Evolutionary conservation across 2,329 filamentous ascomycete genomes (phyloP).

Genomic region (Colletotrichum sp.): DNA sequence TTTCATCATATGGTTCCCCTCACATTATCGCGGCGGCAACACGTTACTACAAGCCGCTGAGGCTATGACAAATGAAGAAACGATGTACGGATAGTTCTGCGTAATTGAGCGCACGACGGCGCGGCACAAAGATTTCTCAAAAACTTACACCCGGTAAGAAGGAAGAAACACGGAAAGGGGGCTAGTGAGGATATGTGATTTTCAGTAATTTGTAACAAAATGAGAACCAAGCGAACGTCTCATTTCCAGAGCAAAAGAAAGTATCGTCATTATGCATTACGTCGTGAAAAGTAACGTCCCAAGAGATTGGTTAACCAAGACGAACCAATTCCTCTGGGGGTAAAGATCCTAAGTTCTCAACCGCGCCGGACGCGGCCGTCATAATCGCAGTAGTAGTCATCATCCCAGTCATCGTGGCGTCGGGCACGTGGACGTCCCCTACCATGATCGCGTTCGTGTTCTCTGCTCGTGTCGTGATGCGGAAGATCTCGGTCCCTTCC

Average conservation of each 20-base stretch:
- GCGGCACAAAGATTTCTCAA: neutral
- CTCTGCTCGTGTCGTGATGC: constrained; percentile 26
- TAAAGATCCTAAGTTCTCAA: constrained; percentile 10
- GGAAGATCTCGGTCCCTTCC: constrained; percentile 31
- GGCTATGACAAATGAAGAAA: neutral
- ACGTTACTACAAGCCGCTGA: neutral
- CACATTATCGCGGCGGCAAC: neutral
- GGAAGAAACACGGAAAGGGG: neutral
- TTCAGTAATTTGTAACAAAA: neutral
- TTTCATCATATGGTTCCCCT: neutral
- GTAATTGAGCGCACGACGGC: neutral
- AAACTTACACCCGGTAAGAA: neutral
- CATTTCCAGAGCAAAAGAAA: neutral
- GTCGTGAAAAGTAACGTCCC: neutral
- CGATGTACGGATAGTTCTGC: neutral
- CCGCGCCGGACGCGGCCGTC: constrained; percentile 11
- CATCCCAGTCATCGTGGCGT: constrained; percentile 30
- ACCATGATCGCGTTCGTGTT: constrained; percentile 15
- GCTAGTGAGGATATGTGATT: neutral
- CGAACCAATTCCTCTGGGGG: neutral
- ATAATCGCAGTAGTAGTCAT: neutral
- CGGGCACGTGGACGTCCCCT: constrained; percentile 23
- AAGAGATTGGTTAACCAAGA: neutral
- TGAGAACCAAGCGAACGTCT: neutral
- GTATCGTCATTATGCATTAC: neutral